Evolutionary conservation across 1,284 basidiomycete species (phyloP).

Genomic region (Athelia sp.): DNA sequence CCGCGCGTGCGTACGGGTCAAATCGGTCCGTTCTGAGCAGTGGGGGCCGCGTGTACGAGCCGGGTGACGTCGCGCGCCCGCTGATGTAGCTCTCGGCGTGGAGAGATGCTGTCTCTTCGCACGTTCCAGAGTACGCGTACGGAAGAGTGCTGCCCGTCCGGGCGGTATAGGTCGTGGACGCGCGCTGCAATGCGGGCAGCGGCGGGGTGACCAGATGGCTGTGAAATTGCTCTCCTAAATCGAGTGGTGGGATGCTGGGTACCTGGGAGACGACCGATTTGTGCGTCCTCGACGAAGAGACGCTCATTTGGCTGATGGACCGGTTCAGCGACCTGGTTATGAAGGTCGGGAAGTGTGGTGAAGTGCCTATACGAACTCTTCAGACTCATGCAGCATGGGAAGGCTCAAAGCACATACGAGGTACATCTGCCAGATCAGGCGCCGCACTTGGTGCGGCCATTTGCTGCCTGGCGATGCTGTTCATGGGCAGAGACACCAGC

Average conservation of each 20-base stretch:
- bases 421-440: constrained; percentile 24
- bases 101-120: constrained; percentile 28
- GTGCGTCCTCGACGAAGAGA: constrained; percentile 50
- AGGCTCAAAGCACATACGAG: constrained; percentile 24
- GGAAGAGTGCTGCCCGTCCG: constrained; percentile 9
- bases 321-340: constrained; percentile 51
- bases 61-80: constrained; percentile 30
- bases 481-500: constrained; percentile 25
- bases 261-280: constrained; percentile 32
- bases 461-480: background rate
- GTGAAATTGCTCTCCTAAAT: constrained; percentile 49
- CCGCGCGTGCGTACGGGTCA: constrained; percentile 20
- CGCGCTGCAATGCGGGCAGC: constrained; percentile 21
- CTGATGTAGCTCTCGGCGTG: constrained; percentile 60
- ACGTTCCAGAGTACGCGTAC: constrained; percentile 3
- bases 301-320: constrained; percentile 37
- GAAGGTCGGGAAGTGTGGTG: constrained; percentile 30
- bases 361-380: constrained; percentile 13
- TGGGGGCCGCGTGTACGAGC: constrained; percentile 6
- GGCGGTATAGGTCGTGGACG: constrained; percentile 15
- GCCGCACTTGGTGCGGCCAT: background rate
- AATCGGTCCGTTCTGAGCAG: constrained; percentile 4
- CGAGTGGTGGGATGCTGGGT: constrained; percentile 50
- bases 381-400: no score
- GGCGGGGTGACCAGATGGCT: constrained; percentile 30